Evolutionary conservation across 257 asterid genomes (phyloP), one percentile per base, ranked within the genome.

Genomic region (Prunella vulgaris): DNA sequence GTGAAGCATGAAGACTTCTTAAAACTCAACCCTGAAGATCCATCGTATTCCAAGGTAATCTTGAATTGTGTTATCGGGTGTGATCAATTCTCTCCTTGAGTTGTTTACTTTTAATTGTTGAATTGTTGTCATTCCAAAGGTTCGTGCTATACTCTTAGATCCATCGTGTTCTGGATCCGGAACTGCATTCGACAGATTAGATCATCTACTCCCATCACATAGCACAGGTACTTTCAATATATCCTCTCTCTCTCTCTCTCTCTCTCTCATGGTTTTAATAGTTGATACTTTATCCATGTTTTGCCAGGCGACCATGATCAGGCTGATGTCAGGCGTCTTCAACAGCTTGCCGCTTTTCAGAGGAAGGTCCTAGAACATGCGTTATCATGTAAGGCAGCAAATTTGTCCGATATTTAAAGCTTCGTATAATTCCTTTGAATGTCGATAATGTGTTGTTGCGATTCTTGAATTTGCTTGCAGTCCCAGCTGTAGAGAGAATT

Each of bases 101-200:
- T 25, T 69, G 40, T 32, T 46, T 52, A 20, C 27, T 14, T 46
- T 22, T 17, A 13, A 20, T 14, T 38, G 54, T 27, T 57, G 17
- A 13, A 20, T 14, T 38, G 54, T 27, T 57, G 17, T 7, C 48
- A 35, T 76, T 38, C 38, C 64, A 28, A 84, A 91, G 96, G 90
- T 89, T 42, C 87, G 85, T 22, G 99, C 96, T 40, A 89, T 94
- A 76, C 96, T 91, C 20, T 76, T 91, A 70, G 97, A 94, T 83
- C 97, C 97, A 30, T 94, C 97, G 3, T 93, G 98, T 81, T 94
- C 99, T 68, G 99, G 99, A 57, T 94, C 97, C 35, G 99, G 99
- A 57, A 94, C 96, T 14, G 87, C 83, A 74, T 72, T 83, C 7
- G 96, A 91, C 28, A 89, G 97, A 83, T 73, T 94, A 69, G 97